Evolutionary conservation across 2,329 filamentous ascomycete genomes (phyloP), one percentile per base, ranked within the genome.

Genomic region (Cordyceps javanica): DNA sequence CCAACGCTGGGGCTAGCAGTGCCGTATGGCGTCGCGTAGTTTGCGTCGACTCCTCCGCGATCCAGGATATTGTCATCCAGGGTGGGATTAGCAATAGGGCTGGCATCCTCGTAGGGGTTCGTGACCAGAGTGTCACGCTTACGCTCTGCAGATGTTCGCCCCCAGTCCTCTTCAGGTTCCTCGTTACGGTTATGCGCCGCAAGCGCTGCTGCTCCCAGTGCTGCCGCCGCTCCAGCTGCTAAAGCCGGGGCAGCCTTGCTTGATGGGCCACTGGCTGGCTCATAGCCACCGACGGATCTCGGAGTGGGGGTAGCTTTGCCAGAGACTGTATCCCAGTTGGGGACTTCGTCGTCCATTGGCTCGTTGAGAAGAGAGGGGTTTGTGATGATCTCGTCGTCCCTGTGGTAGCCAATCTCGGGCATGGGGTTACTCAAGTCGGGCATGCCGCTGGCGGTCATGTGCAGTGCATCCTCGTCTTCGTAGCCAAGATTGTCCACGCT

Each of bases 291-390:
- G 23, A 70, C 60, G 21, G 68, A 65, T 45, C 59, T 63, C 46
- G 68, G 68, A 1, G 69, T 73, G 2, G 83, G 82, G 1, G 82
- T 85, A 11, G 76, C 72, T 57, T 82, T 76, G 56, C 82, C 82
- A 32, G 78, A 77, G 77, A 82, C 85, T 55, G 79, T 75, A 51
- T 80, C 77, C 34, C 58, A 60, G 26, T 57, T 52, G n/a, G 53
- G 42, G 21, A 63, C 61, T 7, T 60, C 62, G 19, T 62, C 57
- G 52, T 83, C 86, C 51, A 88, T 81, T 1, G 86, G 87, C 19
- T 89, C 90, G 62, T 91, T 82, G 41, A 95, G 85, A 51, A 92
- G 80, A 0, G 92, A 96, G 3, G 91, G 91, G 67, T 95, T 95
- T 19, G 91, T 96, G 46, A 84, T 87, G 16, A 90, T 80, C 60